These are phyloP conservation scores for Backusella sp. DNA, from an alignment of 192 early-diverging fungal genomes.

Conservation along the genomic window DNA sequence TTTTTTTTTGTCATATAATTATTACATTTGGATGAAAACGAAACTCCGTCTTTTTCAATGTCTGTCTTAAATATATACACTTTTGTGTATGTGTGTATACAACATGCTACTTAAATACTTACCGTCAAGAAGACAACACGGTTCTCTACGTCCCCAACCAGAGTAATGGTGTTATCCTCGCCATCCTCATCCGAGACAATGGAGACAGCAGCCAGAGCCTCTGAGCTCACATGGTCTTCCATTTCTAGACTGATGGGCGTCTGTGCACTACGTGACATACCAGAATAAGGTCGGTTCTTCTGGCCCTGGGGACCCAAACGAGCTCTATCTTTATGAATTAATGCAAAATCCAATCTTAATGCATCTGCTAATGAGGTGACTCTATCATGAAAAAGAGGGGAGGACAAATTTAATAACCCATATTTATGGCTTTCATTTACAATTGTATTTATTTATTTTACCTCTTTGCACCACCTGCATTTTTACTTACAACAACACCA, in stretches of 20 bases:
- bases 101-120: constrained; percentile 9
- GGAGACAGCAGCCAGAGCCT: constrained; percentile 23
- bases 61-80: not conserved
- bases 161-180: constrained; percentile 37
- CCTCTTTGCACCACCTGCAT: constrained; percentile 97
- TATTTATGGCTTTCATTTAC: not conserved
- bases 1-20: not conserved
- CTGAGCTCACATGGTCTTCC: not conserved
- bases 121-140: constrained; percentile 84
- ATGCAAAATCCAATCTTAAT: constrained; percentile 86
- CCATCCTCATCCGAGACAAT: constrained; percentile 29
- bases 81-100: not conserved
- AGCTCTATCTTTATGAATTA: constrained; percentile 87
- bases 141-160: constrained; percentile 90
- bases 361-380: constrained; percentile 87
- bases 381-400: constrained; percentile 18
- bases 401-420: too few species aligned
- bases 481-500: constrained; percentile 94
- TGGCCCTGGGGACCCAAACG: constrained; percentile 33
- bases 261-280: constrained; percentile 12
- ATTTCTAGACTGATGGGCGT: not conserved
- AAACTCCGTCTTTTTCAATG: not conserved
- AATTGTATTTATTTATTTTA: constrained; percentile 39
- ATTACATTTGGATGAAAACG: not conserved
- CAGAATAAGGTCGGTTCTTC: constrained; percentile 21